Percentiles rank a stretch among this genome's conserved stretches.
phyloP scores from a whole-genome alignment of 1,284 basidiomycete genomes.

The Leccinum pachyderme region DNA sequence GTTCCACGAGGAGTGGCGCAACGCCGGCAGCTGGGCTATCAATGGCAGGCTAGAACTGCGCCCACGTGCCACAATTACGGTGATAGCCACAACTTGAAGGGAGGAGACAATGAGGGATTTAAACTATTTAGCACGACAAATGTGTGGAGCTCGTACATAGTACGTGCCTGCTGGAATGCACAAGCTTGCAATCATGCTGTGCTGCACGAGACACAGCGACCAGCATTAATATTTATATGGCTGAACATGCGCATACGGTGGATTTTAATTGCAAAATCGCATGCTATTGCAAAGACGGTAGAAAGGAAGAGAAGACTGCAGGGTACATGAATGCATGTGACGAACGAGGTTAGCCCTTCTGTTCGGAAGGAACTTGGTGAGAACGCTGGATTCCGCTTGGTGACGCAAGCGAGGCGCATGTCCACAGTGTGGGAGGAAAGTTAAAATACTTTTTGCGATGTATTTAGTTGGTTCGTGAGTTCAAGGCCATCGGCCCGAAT shows the following conservation, averaged over 20 bases:
- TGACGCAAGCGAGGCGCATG: conserved; percentile 10
- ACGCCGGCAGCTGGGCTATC: not conserved
- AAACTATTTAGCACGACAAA: conserved; percentile 13
- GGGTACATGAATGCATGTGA: conserved; percentile 13
- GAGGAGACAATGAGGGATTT: not conserved
- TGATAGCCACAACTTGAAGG: not conserved
- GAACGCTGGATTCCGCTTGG: conserved; percentile 13
- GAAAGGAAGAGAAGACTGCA: conserved; percentile 7
- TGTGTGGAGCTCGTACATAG: conserved; percentile 5
- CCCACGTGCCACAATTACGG: not conserved
- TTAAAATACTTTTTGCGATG: not conserved
- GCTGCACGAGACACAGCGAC: conserved; percentile 2
- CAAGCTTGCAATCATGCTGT: not conserved
- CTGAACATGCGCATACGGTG: conserved; percentile 6
- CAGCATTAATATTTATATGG: conserved; percentile 1
- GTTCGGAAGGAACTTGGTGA: conserved; percentile 28
- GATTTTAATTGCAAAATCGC: conserved; percentile 18
- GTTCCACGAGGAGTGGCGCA: conserved; percentile 21
- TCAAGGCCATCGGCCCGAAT: conserved; percentile 4
- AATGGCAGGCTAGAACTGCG: conserved; percentile 1
- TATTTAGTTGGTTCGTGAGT: not conserved
- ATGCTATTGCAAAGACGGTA: conserved; percentile 1
- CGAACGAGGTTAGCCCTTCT: conserved; percentile 15
- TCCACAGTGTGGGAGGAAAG: not conserved
- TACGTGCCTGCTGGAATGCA: not conserved